Evolutionary conservation across 2,329 filamentous ascomycete genomes (phyloP).

Genomic region (Beauveria sp.): DNA sequence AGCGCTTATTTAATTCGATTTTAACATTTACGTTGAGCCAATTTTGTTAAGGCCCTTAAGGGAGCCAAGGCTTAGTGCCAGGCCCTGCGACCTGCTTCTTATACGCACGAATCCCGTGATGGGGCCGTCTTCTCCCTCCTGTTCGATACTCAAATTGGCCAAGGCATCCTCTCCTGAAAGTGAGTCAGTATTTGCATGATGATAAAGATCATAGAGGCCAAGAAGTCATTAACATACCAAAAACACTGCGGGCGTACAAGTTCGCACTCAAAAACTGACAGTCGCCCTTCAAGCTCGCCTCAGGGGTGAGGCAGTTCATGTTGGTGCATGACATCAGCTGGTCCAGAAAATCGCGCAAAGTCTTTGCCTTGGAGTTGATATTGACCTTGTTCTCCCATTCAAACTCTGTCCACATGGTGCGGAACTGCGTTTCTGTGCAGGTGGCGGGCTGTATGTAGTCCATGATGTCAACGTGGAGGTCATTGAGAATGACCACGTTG

Average conservation of each 20-base stretch:
- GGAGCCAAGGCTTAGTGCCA: slow-evolving; percentile 87
- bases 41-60: slow-evolving; percentile 91
- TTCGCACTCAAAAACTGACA: slow-evolving; percentile 98
- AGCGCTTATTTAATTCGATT: slow-evolving; percentile 8
- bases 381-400: slow-evolving; percentile 99
- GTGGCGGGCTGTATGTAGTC: slow-evolving; percentile 97
- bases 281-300: slow-evolving; percentile 92
- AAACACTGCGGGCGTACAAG: slow-evolving; percentile 91
- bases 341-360: slow-evolving; percentile 81
- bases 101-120: slow-evolving; percentile 98
- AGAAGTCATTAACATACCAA: slow-evolving; percentile 61
- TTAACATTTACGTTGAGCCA: slow-evolving; percentile 28
- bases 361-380: slow-evolving; percentile 96
- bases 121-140: slow-evolving; percentile 89
- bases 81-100: slow-evolving; percentile 89
- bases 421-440: slow-evolving; percentile 96
- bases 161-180: slow-evolving; percentile 86
- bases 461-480: slow-evolving; percentile 98
- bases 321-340: slow-evolving; percentile 97
- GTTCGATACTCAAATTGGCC: slow-evolving; percentile 95
- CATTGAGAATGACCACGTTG: slow-evolving; percentile 95
- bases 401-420: slow-evolving; percentile 99
- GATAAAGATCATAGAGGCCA: neutral
- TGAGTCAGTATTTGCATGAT: slow-evolving; percentile 18
- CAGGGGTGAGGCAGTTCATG: slow-evolving; percentile 95